A percentile compares a stretch with the other conserved stretches of the same genome.
Conservation (phyloP, 257 asterid genomes). For the Fraxinus pennsylvanica region DNA sequence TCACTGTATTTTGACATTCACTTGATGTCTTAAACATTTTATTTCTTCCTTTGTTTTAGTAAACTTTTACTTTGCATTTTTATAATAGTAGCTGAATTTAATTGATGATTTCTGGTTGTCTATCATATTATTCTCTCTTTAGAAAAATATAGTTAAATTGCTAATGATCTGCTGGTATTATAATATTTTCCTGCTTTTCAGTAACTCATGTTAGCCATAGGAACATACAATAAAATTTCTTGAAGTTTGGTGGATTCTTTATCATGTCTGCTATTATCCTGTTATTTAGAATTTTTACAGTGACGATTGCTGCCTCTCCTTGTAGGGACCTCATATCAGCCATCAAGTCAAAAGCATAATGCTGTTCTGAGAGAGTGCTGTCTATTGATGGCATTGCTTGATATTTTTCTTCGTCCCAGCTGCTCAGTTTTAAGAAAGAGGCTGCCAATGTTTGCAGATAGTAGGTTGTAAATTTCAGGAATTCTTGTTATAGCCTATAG, state of each 20-base stretch:
- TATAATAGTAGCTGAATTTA: not conserved
- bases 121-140: not conserved
- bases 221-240: not conserved
- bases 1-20: not conserved
- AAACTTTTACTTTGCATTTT: not conserved
- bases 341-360: constrained; percentile 28
- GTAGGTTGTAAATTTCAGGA: constrained; percentile 33
- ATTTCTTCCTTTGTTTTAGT: not conserved
- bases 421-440: constrained; percentile 29
- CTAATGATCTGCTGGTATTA: not conserved
- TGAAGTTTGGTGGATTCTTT: not conserved
- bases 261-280: not conserved
- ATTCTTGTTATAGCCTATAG: constrained; percentile 21
- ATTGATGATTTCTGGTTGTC: constrained; percentile 1
- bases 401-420: constrained; percentile 22
- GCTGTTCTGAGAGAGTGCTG: constrained; percentile 17
- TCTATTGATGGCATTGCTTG: not conserved
- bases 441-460: constrained; percentile 32
- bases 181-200: not conserved
- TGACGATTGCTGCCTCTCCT: constrained; percentile 13
- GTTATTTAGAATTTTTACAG: not conserved
- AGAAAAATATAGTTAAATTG: not conserved
- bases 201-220: not conserved
- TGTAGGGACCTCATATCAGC: constrained; percentile 30
- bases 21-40: not conserved